These are phyloP conservation scores for Populus alba DNA, from an alignment of 345 rosid species.

Conservation along the genomic window DNA sequence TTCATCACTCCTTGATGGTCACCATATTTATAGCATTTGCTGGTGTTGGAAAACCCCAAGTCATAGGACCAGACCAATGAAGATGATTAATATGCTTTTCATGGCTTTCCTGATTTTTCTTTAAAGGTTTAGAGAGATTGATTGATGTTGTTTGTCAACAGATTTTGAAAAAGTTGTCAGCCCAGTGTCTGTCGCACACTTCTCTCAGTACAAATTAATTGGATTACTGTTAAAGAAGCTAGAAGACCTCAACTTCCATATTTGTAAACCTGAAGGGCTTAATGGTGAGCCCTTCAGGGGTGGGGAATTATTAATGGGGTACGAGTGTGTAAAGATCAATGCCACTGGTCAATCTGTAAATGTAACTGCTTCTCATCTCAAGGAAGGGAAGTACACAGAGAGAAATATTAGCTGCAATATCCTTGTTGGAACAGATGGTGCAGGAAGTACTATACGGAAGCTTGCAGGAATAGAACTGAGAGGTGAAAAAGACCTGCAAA, in stretches of 20 bases:
- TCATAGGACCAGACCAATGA: conserved; percentile 7
- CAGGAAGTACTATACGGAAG: conserved; percentile 72
- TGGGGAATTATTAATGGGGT: conserved; percentile 68
- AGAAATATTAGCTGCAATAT: conserved; percentile 55
- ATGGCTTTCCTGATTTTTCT: not conserved
- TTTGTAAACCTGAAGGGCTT: conserved; percentile 31
- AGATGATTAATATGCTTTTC: not conserved
- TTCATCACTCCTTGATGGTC: not conserved
- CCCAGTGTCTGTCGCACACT: conserved; percentile 89
- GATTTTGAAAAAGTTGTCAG: conserved; percentile 81
- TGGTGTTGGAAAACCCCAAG: not conserved
- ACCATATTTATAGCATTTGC: not conserved
- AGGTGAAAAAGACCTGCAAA: conserved; percentile 84
- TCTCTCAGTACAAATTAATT: conserved; percentile 77
- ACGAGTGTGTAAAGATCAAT: conserved; percentile 70
- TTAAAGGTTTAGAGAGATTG: not conserved
- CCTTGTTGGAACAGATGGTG: conserved; percentile 88
- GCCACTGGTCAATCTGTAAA: conserved; percentile 41
- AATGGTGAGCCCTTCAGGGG: conserved; percentile 30
- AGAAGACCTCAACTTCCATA: conserved; percentile 47
- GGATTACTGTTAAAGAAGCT: conserved; percentile 66
- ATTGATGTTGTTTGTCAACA: conserved; percentile 29
- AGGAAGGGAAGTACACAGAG: conserved; percentile 45
- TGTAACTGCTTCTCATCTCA: conserved; percentile 53
- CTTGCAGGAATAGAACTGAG: conserved; percentile 56